These are phyloP conservation scores for Phytopythium sindhum DNA, from an alignment of 352 stramenopile genomes.

Conservation along the genomic window DNA sequence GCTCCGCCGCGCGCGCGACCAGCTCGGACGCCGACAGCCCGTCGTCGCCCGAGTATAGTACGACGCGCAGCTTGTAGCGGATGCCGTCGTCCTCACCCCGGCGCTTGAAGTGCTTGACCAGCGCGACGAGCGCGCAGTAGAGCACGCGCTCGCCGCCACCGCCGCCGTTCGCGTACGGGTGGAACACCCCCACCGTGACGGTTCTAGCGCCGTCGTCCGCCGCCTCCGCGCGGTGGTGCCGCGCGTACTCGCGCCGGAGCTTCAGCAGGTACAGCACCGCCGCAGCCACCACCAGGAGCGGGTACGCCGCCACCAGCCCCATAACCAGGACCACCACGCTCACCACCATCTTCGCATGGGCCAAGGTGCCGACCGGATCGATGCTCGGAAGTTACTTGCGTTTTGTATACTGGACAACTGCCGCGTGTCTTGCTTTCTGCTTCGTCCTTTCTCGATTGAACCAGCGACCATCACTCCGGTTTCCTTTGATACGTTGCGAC, in stretches of 20 bases:
- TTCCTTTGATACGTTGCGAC: neutral
- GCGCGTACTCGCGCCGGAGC: conserved; percentile 38
- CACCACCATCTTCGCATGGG: neutral
- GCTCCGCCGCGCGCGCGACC: conserved; percentile 63
- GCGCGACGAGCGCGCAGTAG: conserved; percentile 92
- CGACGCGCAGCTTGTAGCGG: conserved; percentile 24
- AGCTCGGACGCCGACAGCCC: conserved; percentile 60
- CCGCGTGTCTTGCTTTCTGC: neutral
- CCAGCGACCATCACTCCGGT: neutral
- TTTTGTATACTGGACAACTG: neutral
- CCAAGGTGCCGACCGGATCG: neutral
- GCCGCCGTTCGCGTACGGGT: conserved; percentile 93
- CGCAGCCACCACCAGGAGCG: conserved; percentile 19
- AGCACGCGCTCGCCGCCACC: conserved; percentile 98
- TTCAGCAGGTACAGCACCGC: conserved; percentile 29
- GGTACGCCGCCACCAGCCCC: conserved; percentile 18
- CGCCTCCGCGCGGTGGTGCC: conserved; percentile 19
- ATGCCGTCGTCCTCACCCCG: conserved; percentile 6
- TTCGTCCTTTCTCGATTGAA: neutral
- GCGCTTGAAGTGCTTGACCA: conserved; percentile 53
- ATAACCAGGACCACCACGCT: conserved; percentile 5
- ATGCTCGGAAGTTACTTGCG: neutral
- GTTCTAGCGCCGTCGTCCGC: conserved; percentile 11
- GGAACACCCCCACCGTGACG: conserved; percentile 89
- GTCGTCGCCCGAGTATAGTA: conserved; percentile 82